These are phyloP conservation scores for Cynanchum wilfordii DNA, from an alignment of 257 asterid genomes.

Conservation along the genomic window DNA sequence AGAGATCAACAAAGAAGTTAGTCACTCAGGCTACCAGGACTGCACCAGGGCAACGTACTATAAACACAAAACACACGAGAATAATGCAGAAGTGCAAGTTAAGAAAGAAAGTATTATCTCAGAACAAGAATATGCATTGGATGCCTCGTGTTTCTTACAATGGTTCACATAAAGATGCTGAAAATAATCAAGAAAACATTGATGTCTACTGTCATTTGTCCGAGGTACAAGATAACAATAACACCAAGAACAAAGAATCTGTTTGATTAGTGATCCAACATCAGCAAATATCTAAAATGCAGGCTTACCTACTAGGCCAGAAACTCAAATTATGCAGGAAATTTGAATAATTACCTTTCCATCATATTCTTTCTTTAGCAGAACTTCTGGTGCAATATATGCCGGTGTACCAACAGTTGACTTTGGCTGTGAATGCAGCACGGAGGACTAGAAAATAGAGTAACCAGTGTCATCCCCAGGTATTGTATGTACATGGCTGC, in stretches of 20 bases:
- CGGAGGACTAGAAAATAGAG: constrained; percentile 63
- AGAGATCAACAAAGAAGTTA: constrained; percentile 10
- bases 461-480: constrained; percentile 4
- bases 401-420: constrained; percentile 99
- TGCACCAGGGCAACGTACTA: background rate
- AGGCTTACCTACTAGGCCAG: background rate
- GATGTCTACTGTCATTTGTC: background rate
- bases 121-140: background rate
- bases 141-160: background rate
- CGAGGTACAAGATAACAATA: background rate
- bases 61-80: background rate
- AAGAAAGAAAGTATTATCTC: background rate
- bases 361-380: constrained; percentile 92
- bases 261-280: background rate
- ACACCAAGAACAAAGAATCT: background rate
- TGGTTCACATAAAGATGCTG: background rate
- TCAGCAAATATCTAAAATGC: background rate
- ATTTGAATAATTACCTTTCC: constrained; percentile 60
- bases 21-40: background rate
- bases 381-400: constrained; percentile 95
- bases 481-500: background rate
- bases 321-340: background rate
- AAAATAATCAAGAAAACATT: background rate
- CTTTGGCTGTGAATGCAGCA: constrained; percentile 99
- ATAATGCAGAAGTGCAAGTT: background rate